These are phyloP conservation scores for Gossypium davidsonii DNA, from an alignment of 441 rosid genomes.

Conservation along the genomic window DNA sequence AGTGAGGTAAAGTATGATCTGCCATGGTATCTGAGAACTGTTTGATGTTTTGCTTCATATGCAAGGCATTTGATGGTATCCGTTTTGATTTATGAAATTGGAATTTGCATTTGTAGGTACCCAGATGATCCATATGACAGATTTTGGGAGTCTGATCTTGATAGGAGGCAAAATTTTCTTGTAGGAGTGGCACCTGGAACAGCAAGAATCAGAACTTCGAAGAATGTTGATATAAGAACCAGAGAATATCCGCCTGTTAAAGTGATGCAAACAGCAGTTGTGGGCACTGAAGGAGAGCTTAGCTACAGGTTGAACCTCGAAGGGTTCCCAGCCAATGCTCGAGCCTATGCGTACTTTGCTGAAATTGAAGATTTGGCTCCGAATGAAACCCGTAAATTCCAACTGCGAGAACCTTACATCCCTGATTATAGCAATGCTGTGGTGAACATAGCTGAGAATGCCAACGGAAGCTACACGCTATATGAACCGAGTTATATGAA, in stretches of 20 bases:
- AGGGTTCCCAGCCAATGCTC: constrained; percentile 89
- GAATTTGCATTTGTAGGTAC: constrained; percentile 46
- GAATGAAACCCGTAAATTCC: constrained; percentile 77
- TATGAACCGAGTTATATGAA: constrained; percentile 99
- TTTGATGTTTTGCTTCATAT: neutral
- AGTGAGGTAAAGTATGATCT: constrained; percentile 45
- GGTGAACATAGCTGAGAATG: constrained; percentile 92
- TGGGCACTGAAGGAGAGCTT: constrained; percentile 63
- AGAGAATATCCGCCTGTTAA: constrained; percentile 90
- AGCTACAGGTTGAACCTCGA: constrained; percentile 83
- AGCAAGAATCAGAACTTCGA: constrained; percentile 54
- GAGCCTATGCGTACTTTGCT: constrained; percentile 87
- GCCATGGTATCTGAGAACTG: neutral
- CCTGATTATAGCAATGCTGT: constrained; percentile 83
- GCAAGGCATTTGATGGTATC: neutral
- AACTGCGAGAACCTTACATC: constrained; percentile 47
- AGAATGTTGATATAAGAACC: constrained; percentile 44
- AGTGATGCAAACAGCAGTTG: constrained; percentile 95
- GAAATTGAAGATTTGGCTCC: constrained; percentile 71
- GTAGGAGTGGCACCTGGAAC: constrained; percentile 84
- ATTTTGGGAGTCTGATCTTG: constrained; percentile 90
- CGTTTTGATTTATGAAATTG: neutral
- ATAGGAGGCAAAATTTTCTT: constrained; percentile 68
- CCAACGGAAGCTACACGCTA: constrained; percentile 78
- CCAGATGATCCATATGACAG: constrained; percentile 98